Percentiles rank a stretch among this genome's conserved stretches.
These are phyloP conservation scores for Kwoniella dejecticola DNA, from an alignment of 768 basidiomycete genomes.

Conservation along the genomic window DNA sequence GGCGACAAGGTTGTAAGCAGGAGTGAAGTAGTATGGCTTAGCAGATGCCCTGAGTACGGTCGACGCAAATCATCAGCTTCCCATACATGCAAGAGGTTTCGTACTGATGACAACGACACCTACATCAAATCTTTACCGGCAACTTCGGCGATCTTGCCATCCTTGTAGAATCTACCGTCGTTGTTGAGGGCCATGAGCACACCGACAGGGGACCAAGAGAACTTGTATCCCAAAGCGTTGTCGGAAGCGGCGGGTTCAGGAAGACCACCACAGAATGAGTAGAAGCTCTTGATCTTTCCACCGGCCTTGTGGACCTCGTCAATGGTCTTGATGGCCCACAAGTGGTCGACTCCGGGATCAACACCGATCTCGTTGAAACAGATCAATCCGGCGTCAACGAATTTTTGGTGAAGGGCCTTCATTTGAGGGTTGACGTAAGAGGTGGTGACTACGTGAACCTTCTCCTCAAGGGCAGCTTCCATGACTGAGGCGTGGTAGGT, in stretches of 20 bases:
- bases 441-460: conserved; percentile 93
- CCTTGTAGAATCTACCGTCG: conserved; percentile 74
- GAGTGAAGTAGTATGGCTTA: conserved; percentile 90
- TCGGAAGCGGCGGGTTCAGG: conserved; percentile 74
- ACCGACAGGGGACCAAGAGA: conserved; percentile 97
- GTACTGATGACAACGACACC: conserved; percentile 14
- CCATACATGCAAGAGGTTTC: background rate
- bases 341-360: conserved; percentile 57
- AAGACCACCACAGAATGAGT: conserved; percentile 90
- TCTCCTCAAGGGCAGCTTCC: conserved; percentile 82
- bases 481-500: conserved; percentile 86
- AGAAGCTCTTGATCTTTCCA: conserved; percentile 73
- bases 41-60: conserved; percentile 60
- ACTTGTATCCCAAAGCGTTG: conserved; percentile 98
- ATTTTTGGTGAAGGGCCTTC: conserved; percentile 77
- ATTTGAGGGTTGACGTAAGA: conserved; percentile 91
- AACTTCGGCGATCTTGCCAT: conserved; percentile 68
- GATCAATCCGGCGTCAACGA: conserved; percentile 82
- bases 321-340: conserved; percentile 58
- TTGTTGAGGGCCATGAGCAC: conserved; percentile 94
- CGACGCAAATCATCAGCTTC: conserved; percentile 13
- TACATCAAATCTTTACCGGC: conserved; percentile 82
- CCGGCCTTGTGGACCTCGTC: conserved; percentile 90
- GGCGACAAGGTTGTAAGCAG: conserved; percentile 92
- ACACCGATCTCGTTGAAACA: conserved; percentile 98